Evolutionary conservation across 192 early-diverging fungal genomes (phyloP).

Genomic region (Chytriomyces confervae): DNA sequence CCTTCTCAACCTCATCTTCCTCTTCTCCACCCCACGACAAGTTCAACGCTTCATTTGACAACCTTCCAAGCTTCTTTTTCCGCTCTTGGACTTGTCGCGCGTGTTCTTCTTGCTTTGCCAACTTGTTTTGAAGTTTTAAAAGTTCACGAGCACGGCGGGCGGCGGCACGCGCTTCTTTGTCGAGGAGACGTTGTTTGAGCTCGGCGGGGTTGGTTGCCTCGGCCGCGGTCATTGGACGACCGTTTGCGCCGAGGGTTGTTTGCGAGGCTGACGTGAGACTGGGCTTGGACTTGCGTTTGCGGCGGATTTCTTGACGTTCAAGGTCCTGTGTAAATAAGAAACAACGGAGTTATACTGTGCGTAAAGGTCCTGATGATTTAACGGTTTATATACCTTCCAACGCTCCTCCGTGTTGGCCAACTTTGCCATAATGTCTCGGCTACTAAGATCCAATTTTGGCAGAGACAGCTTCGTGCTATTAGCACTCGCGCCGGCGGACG

Average conservation of each 20-base stretch:
- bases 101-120: slow-evolving; percentile 56
- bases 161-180: slow-evolving; percentile 53
- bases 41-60: slow-evolving; percentile 46
- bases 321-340: slow-evolving; percentile 12
- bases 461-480: slow-evolving; percentile 40
- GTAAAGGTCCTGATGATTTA: not conserved
- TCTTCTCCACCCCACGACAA: slow-evolving; percentile 52
- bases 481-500: too few species aligned
- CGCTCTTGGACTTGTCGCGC: slow-evolving; percentile 55
- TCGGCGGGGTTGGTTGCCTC: slow-evolving; percentile 36
- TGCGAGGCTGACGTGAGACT: slow-evolving; percentile 27
- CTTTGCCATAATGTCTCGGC: slow-evolving; percentile 52
- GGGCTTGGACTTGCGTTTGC: slow-evolving; percentile 37
- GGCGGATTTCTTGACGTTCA: slow-evolving; percentile 33
- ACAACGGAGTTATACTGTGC: not conserved
- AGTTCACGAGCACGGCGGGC: slow-evolving; percentile 53
- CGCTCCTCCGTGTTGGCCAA: slow-evolving; percentile 56
- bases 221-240: not conserved
- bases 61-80: slow-evolving; percentile 51
- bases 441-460: slow-evolving; percentile 48
- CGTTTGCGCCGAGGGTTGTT: not conserved
- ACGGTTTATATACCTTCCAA: slow-evolving; percentile 50
- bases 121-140: slow-evolving; percentile 52
- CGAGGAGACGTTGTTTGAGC: slow-evolving; percentile 50
- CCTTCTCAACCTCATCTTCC: slow-evolving; percentile 10